Evolutionary conservation across 306 rosid genomes (phyloP), one percentile per base, ranked within the genome.

Genomic region (Rosa multiflora): DNA sequence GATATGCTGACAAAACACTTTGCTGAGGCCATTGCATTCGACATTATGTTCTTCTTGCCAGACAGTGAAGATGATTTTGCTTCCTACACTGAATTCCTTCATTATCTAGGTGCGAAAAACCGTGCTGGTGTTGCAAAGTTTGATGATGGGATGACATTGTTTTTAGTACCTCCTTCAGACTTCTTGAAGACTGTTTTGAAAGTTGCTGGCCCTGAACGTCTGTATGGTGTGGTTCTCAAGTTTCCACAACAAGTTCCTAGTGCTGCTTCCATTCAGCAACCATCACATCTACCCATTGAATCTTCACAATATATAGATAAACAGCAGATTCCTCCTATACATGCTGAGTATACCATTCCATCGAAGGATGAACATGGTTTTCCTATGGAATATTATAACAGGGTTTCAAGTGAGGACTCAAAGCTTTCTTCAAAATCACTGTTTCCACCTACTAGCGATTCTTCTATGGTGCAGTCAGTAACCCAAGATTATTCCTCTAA

Each of bases 51-150:
- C 90, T 96, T 96, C 91, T 85, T 96, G 75, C 99, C 99, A 4
- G 98, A 96, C 81, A 93, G 99, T 14, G 97, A 91, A 86, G 94
- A 89, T 44, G 99, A 96, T 88, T 96, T 96, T 88, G 97, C 98
- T n/a, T 93, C 99, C n/a, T 96, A 93, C 81, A 96, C 99, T 32
- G 99, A 96, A 85, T 96, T 96, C 85, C 94, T 96, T 52, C 94
- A 91, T 77, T 96, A 96, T 73, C 85, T 96, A 18, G 89, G 97
- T 77, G 98, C 90, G 17, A 96, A 96, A 87, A 82, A 86, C 77
- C 98, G 99, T 64, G 99, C 99, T 75, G 99, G 99, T 83, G 99
- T 96, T 81, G 99, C 99, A 40, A 96, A 96, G 81, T 93, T 93
- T 85, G 92, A 77, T 75, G 96, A 91, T 80, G 91, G 90, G 68